Evolutionary conservation across 2,329 filamentous ascomycete genomes (phyloP).

Genomic region (Diaporthe ilicicola): DNA sequence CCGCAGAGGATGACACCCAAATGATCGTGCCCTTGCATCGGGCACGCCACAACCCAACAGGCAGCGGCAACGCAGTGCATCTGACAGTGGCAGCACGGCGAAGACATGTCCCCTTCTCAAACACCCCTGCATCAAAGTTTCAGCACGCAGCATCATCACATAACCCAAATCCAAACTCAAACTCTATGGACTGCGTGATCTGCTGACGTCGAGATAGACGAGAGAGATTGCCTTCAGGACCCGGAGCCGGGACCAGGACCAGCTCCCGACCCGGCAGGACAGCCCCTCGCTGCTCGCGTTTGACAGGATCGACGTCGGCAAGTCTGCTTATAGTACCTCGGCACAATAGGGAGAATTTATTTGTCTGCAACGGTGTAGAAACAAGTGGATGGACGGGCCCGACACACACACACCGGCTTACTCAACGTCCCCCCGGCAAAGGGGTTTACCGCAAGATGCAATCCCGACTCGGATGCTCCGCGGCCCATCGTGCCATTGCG

Average conservation of each 20-base stretch:
- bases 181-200: neutral
- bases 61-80: neutral
- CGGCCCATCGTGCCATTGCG: too few relatives aligned
- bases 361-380: slow-evolving; percentile 5
- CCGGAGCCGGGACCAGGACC: slow-evolving; percentile 1
- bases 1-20: neutral
- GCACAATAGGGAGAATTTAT: neutral
- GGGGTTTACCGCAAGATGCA: neutral
- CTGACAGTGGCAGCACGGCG: neutral
- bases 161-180: neutral
- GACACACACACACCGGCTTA: neutral
- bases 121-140: neutral
- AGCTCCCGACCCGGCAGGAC: slow-evolving; percentile 11
- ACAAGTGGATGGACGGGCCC: neutral
- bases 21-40: neutral
- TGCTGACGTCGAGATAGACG: neutral
- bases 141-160: neutral
- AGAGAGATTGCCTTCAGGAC: slow-evolving; percentile 12
- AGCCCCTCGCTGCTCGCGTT: slow-evolving; percentile 5
- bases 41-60: neutral
- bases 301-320: slow-evolving; percentile 2
- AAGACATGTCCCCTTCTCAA: neutral
- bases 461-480: neutral
- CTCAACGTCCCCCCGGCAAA: neutral
- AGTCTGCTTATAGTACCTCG: neutral